Evolutionary conservation across 768 basidiomycete species (phyloP), one percentile per base, ranked within the genome.

Genomic region (Dacryopinax spathularia): DNA sequence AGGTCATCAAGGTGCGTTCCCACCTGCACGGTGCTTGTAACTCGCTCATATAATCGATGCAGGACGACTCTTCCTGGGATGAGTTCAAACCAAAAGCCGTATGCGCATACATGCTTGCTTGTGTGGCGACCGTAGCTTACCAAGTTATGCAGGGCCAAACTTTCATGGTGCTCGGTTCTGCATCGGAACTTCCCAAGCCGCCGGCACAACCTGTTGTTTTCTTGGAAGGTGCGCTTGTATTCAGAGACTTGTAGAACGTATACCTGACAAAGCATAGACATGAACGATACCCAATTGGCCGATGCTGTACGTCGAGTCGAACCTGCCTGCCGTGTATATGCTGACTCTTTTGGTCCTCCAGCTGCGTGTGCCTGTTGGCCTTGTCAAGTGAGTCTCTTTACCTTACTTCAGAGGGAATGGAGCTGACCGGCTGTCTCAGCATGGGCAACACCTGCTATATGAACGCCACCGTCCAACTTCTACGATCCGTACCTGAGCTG

Each of bases 381-480:
- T 95, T 60, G 79, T 77, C 70, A 95, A 95, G 69, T 86, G 69
- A 39, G 81, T 63, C 6, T 33, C 15, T n/a, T 13, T 12, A 60
- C 9, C 9, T 20, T 27, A n/a, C 15, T 16, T 36, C 22, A 18
- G 44, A n/a, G 5, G 36, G 25, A 27, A 61, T 2, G 13, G 48
- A 16, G 63, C 34, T 36, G 29, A 48, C 10, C 37, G 60, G 63
- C 60, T 2, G 37, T 37, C 13, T 7, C 66, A 84, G 82, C 70
- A 77, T 94, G 35, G 93, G 95, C 34, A 97, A 97, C 72, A 97
- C 94, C 0, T 97, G 95, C 70, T 99, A 99, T 76, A 91, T 97
- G 87, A 98, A 95, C 72, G 85, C 96, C 0, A 91, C 90, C 1
- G 78, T 98, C 1, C 96, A 99, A 77, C 86, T 89, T n/a, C 81